Evolutionary conservation across 2,329 filamentous ascomycete species (phyloP), one percentile per base, ranked within the genome.

Genomic region (Diaporthe sp.): DNA sequence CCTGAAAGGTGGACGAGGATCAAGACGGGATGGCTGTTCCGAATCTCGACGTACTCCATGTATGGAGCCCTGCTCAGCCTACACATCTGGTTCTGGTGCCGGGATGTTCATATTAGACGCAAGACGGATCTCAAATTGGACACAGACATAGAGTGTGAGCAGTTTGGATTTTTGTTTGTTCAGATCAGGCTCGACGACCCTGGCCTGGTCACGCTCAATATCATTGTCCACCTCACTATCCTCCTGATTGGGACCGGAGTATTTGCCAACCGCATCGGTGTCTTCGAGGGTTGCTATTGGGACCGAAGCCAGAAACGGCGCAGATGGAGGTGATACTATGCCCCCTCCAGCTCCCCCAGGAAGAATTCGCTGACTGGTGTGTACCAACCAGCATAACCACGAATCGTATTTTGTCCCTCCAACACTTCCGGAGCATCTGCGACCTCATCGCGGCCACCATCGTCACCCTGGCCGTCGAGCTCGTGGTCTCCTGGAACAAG

Each of bases 31-130:
- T 75, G 68, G 51, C 53, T 74, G 15, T 75, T 73, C 53, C 50
- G 61, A 27, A 50, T 75, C 42, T 42, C 70, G 2, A 74, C 68
- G 65, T 68, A 70, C 27, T 37, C 75, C 2, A 51, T 74, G 58
- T 73, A 75, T 25, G 70, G 75, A 2, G 71, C 70, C 6, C 32
- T 78, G 13, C 47, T 76, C 37, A 44, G 76, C 35, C 74, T 77
- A 22, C 73, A 77, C 58, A 72, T 78, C 7, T 79, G 78, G 78
- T 77, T 79, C 73, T 80, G 78, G 78, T 76, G 72, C 3, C 56
- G 63, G 0, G 79, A 78, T 0, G 77, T 80, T 1, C 74, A 76
- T 22, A 39, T 66, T 22, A 44, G 71, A 27, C 70, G 61, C 51
- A 19, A 19, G 30, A 39, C n/a, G 0, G 22, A 27, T 5, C 13